phyloP scores from a whole-genome alignment of 345 rosid genomes.

The Salix exigua region DNA sequence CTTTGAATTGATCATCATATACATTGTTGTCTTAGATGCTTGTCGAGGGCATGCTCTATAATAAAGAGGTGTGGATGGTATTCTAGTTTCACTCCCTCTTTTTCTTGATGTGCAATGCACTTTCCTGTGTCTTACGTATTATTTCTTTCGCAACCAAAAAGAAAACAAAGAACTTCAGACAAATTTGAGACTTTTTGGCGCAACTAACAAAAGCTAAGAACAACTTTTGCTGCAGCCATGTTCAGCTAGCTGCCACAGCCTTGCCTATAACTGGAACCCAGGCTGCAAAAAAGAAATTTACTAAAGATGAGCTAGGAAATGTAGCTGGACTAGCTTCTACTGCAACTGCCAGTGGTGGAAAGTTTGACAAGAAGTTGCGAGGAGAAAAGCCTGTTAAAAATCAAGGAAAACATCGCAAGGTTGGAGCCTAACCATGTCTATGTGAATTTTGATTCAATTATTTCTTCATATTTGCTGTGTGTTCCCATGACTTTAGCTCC shows the following conservation, averaged over 20 bases:
- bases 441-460: neutral
- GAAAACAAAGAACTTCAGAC: neutral
- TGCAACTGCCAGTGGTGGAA: conserved; percentile 93
- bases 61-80: neutral
- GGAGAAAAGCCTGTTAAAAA: conserved; percentile 81
- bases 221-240: conserved; percentile 51
- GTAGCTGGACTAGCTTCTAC: conserved; percentile 89
- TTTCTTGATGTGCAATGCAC: no score
- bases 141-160: neutral
- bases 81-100: neutral
- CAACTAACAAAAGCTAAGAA: neutral
- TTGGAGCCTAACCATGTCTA: conserved; percentile 15
- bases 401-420: conserved; percentile 87
- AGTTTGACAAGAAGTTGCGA: conserved; percentile 80
- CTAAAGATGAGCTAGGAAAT: conserved; percentile 65
- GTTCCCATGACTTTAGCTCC: neutral
- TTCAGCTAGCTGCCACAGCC: conserved; percentile 82
- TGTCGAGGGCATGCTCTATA: neutral
- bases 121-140: neutral
- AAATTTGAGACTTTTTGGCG: neutral
- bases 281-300: conserved; percentile 55
- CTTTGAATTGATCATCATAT: neutral
- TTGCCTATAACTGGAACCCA: conserved; percentile 83
- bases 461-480: neutral
- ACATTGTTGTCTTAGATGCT: neutral